A percentile compares a stretch with the other conserved stretches of the same genome.
Conservation (phyloP, 176 grass and related monocot species). For the Oryza meridionalis region DNA sequence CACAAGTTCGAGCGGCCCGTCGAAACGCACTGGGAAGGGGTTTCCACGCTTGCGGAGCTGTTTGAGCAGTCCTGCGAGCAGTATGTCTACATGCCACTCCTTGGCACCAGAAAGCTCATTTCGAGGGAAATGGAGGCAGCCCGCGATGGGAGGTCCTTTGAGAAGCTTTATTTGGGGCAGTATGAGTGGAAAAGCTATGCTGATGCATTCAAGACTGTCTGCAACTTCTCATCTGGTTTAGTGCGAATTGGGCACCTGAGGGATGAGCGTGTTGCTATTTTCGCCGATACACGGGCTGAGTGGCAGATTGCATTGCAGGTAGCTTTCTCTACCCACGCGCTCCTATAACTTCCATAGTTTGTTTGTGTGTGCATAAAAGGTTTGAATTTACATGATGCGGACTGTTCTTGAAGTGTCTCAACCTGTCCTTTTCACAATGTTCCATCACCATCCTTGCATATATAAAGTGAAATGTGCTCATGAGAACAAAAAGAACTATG, state of each 20-base stretch:
- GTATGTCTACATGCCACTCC: constrained; percentile 66
- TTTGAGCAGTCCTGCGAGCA: constrained; percentile 82
- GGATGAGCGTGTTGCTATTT: constrained; percentile 77
- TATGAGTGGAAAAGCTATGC: constrained; percentile 86
- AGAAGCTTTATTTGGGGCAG: constrained; percentile 89
- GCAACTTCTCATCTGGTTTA: constrained; percentile 82
- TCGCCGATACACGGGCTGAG: constrained; percentile 86
- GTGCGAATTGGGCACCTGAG: constrained; percentile 66
- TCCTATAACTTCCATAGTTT: neutral
- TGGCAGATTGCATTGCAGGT: constrained; percentile 98
- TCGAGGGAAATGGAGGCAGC: constrained; percentile 59
- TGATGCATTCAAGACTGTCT: constrained; percentile 71
- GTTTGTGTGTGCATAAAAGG: neutral
- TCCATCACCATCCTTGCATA: neutral
- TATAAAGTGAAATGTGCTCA: constrained; percentile 1
- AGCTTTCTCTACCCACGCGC: constrained; percentile 12
- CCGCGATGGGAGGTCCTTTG: constrained; percentile 71
- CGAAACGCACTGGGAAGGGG: constrained; percentile 77
- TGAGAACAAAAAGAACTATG: neutral
- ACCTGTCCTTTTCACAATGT: neutral
- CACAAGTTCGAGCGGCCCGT: constrained; percentile 57
- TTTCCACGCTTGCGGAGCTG: constrained; percentile 73
- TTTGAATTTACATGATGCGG: neutral
- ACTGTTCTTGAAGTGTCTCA: neutral
- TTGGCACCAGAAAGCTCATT: constrained; percentile 81